Evolutionary conservation across 1,139 yeast species (phyloP).

Genomic region (Taphrina sp.): DNA sequence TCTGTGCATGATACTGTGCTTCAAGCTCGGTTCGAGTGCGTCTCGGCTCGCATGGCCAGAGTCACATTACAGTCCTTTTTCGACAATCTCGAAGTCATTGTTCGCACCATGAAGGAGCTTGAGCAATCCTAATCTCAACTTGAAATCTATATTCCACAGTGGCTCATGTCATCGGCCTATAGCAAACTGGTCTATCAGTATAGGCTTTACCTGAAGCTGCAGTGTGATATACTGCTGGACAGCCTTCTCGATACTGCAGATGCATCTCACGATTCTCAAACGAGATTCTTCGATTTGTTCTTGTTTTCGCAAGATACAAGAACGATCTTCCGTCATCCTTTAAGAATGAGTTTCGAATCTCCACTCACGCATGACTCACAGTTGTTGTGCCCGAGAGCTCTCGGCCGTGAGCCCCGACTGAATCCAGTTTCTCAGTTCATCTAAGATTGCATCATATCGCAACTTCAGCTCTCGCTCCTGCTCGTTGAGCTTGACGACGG

Average conservation of each 20-base stretch:
- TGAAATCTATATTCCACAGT: too few species aligned
- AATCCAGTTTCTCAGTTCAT: background rate
- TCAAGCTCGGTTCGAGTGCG: conserved; percentile 3
- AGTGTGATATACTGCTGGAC: conserved; percentile 13
- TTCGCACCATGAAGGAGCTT: conserved; percentile 22
- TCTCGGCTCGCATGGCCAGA: conserved; percentile 13
- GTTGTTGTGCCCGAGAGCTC: too few species aligned
- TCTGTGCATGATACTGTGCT: conserved; percentile 1
- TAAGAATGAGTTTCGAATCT: background rate
- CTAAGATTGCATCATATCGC: conserved; percentile 7
- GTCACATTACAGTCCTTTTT: conserved; percentile 25
- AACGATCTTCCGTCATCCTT: conserved; percentile 1
- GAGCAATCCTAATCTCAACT: too few species aligned
- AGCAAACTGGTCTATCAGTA: too few species aligned
- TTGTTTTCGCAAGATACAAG: conserved; percentile 4
- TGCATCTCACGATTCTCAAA: conserved; percentile 10
- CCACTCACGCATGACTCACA: too few species aligned
- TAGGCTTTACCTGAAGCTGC: too few species aligned
- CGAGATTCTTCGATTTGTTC: conserved; percentile 6
- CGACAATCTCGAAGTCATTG: conserved; percentile 25
- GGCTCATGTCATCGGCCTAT: too few species aligned
- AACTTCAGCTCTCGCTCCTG: too few species aligned
- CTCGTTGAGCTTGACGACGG: too few species aligned
- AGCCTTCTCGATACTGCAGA: conserved; percentile 2
- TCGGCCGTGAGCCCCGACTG: too few species aligned